These are phyloP conservation scores for Yamadazyma trypodendri DNA, from an alignment of 1,139 yeast species.

Conservation along the genomic window DNA sequence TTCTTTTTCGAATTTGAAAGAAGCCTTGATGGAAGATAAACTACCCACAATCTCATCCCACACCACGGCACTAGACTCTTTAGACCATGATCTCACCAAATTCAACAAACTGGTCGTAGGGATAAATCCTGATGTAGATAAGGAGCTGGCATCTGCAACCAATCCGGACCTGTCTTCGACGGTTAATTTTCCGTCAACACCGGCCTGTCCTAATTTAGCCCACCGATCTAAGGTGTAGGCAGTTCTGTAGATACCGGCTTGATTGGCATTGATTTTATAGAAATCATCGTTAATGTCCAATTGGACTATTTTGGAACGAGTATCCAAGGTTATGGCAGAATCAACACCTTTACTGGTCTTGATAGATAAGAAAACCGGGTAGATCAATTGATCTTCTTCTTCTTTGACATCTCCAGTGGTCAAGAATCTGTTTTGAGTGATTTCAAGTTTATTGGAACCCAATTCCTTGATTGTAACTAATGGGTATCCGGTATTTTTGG, in stretches of 20 bases:
- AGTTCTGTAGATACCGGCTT: conserved; percentile 81
- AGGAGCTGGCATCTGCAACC: conserved; percentile 77
- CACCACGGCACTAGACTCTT: conserved; percentile 69
- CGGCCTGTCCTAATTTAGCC: conserved; percentile 70
- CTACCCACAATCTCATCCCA: conserved; percentile 70
- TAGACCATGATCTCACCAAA: conserved; percentile 66
- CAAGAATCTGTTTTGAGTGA: conserved; percentile 76
- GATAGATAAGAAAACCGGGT: conserved; percentile 82
- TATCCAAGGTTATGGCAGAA: conserved; percentile 56
- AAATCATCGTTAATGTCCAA: conserved; percentile 50
- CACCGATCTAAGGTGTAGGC: conserved; percentile 70
- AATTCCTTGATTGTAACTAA: conserved; percentile 57
- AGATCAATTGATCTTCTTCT: conserved; percentile 58
- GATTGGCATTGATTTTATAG: conserved; percentile 79
- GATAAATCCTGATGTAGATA: conserved; percentile 72
- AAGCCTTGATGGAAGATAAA: conserved; percentile 54
- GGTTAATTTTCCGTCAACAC: conserved; percentile 61
- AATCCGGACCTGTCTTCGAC: conserved; percentile 86
- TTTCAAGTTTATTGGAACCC: conserved; percentile 41
- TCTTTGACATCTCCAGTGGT: conserved; percentile 79
- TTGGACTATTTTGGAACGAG: conserved; percentile 51
- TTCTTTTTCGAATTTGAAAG: conserved; percentile 71
- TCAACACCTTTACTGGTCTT: conserved; percentile 68
- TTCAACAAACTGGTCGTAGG: conserved; percentile 64
- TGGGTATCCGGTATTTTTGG: conserved; percentile 82